These are phyloP conservation scores for Hansenula sp. DNA, from an alignment of 1,139 yeast species.

Conservation along the genomic window DNA sequence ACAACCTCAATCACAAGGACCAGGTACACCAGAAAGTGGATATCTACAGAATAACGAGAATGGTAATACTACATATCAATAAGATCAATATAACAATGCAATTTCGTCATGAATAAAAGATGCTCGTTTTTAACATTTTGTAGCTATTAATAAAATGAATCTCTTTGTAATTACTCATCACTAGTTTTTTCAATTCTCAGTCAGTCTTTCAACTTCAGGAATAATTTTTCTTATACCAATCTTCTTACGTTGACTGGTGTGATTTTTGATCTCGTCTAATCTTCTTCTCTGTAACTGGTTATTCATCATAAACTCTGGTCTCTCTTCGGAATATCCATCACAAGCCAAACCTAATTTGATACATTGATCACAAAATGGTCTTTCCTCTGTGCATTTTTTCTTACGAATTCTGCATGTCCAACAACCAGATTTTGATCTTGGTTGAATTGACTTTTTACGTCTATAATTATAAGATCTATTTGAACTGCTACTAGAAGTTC, in stretches of 20 bases:
- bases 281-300: constrained; percentile 36
- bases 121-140: no score
- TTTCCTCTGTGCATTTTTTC: constrained; percentile 62
- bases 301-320: constrained; percentile 55
- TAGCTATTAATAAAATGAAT: no score
- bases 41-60: no score
- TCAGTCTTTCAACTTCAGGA: background rate
- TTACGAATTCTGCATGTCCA: constrained; percentile 69
- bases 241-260: constrained; percentile 28
- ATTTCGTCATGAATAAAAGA: no score
- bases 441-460: constrained; percentile 22
- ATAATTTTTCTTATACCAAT: constrained; percentile 13
- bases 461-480: constrained; percentile 3
- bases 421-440: constrained; percentile 57
- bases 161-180: no score
- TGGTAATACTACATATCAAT: no score
- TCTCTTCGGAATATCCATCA: constrained; percentile 41
- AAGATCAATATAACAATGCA: no score
- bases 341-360: constrained; percentile 46
- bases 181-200: no score
- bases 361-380: constrained; percentile 55
- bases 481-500: background rate
- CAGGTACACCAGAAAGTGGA: constrained; percentile 1
- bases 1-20: constrained; percentile 4
- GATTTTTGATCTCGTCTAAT: constrained; percentile 46